phyloP scores from a whole-genome alignment of 2,329 filamentous ascomycete species.

The Calonectria montana region DNA sequence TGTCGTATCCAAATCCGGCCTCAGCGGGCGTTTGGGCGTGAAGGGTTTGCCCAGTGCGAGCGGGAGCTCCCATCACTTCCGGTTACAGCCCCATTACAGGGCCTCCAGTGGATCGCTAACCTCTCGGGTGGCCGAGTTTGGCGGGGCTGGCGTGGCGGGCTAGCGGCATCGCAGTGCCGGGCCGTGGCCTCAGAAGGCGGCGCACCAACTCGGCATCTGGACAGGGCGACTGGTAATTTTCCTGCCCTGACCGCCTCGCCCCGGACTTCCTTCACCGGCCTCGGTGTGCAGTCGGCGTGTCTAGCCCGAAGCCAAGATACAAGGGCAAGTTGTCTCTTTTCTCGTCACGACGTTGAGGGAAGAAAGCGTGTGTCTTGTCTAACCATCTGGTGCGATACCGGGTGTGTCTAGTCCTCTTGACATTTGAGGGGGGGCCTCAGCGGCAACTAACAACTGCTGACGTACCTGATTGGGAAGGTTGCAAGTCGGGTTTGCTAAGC shows the following conservation, averaged over 20 bases:
- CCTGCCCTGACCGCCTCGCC: constrained; percentile 20
- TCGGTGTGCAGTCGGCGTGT: constrained; percentile 17
- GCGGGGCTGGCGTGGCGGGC: constrained; percentile 14
- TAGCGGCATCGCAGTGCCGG: constrained; percentile 22
- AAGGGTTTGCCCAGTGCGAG: neutral
- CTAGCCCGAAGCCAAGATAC: constrained; percentile 8
- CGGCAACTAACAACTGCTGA: neutral
- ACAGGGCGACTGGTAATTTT: neutral
- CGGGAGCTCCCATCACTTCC: constrained; percentile 3
- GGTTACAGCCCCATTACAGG: constrained; percentile 7
- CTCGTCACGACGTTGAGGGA: neutral
- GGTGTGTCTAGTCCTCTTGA: neutral
- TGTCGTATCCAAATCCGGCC: neutral
- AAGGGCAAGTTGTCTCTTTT: constrained; percentile 19
- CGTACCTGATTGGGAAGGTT: constrained; percentile 2
- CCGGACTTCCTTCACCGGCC: neutral
- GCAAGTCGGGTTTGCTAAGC: neutral
- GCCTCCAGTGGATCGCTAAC: neutral
- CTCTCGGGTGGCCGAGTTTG: constrained; percentile 6
- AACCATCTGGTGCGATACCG: neutral
- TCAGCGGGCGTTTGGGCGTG: neutral
- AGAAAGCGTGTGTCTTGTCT: neutral
- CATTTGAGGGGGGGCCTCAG: too few relatives aligned
- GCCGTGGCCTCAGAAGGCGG: neutral
- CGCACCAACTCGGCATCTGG: neutral